These are phyloP conservation scores for Xylariaceae sp. DNA, from an alignment of 2,329 filamentous ascomycete species.

Conservation along the genomic window DNA sequence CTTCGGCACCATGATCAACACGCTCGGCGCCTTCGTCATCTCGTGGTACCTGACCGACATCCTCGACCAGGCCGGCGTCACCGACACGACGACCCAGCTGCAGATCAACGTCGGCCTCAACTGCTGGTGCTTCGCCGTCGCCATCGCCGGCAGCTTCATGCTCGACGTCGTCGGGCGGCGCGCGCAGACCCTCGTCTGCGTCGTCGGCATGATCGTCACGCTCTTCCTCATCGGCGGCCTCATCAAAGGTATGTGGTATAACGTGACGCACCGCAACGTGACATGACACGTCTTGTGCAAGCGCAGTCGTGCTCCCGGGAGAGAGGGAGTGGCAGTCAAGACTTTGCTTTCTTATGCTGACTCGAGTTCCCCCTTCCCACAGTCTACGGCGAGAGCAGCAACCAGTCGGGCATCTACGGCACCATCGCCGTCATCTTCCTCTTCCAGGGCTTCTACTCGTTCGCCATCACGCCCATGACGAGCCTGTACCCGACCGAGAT, in stretches of 20 bases:
- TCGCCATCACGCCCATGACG: not conserved
- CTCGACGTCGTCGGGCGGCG: constrained; percentile 28
- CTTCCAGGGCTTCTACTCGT: not conserved
- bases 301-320: too few relatives aligned
- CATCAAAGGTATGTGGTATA: not conserved
- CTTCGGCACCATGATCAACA: not conserved
- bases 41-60: constrained; percentile 32
- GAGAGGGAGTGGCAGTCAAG: too few relatives aligned
- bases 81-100: constrained; percentile 32
- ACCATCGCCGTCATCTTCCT: constrained; percentile 1
- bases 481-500: constrained; percentile 1
- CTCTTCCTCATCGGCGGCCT: not conserved
- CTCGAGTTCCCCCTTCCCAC: not conserved
- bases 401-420: constrained; percentile 24
- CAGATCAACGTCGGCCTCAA: constrained; percentile 21
- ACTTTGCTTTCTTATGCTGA: not conserved
- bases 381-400: not conserved
- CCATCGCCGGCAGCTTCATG: not conserved
- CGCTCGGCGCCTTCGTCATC: constrained; percentile 29
- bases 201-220: constrained; percentile 22
- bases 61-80: constrained; percentile 39
- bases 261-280: not conserved
- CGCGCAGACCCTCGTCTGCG: constrained; percentile 30
- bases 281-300: too few relatives aligned
- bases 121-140: not conserved